Base-by-base conservation (phyloP, 495 filamentous ascomycete species). In the Daldinia vernicosa region DNA sequence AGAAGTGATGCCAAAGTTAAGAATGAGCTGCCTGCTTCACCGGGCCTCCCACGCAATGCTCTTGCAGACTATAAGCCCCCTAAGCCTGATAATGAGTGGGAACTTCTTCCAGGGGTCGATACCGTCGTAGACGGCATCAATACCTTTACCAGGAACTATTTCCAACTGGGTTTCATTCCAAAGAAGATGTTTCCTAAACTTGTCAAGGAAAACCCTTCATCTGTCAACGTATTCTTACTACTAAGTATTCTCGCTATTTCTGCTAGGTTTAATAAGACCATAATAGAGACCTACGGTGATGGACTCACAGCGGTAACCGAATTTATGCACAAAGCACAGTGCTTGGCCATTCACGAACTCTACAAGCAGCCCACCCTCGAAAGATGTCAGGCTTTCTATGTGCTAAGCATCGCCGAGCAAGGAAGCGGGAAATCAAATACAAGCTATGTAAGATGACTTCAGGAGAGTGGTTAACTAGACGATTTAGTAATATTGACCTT, bases 161-260 rank as follows among this genome's bases (percentile, higher is more conserved):
- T 83, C 64, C 83, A 84, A 74, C 75, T 84, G 9, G 84, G 84
- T 26, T 86, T 86, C 66, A 83, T 86, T 28, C 84, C 82, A 6
- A 86, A 85, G 77, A 77, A 81, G 63, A 64, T 76, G 61, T 86
- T 85, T 47, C 76, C 80, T 6, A 74, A 80, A 51, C 75, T 76
- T 3, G 77, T 86, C 22, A 67, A 73, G 40, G 79, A 78, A 14
- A 79, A 80, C 39, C 75, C 76, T 40, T 72, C 78, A 14, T 79
- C 79, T 32, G 72, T 84, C 66, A 84, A 80, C 75, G 76, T 79
- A 22, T 86, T 86, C 63, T 78, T 84, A 28, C 71, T 85, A 53
- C 71, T 86, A 6, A 76, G 78, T 17, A 79, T 86, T 35, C 77
- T 86, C 30, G 80, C 83, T 61, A 76, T 85, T 53, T 81, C 83